Conservation (phyloP, 176 grass and related monocot species). For the Bothriochloa decipiens region DNA sequence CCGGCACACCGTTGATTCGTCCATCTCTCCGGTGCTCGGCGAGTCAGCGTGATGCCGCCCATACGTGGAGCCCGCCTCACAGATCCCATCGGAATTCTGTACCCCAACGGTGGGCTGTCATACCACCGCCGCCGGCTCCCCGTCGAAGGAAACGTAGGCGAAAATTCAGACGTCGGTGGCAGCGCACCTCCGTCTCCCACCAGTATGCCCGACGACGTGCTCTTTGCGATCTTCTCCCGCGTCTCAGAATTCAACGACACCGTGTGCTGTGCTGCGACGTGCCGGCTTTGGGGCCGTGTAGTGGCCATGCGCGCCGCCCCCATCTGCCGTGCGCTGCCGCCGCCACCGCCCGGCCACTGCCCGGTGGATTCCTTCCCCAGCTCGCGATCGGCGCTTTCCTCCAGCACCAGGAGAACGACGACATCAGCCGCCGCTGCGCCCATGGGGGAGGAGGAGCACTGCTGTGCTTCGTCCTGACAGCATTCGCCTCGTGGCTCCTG, state of each 20-base stretch:
- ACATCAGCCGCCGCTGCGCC: background rate
- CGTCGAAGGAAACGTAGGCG: too few species aligned
- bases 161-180: too few species aligned
- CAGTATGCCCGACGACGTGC: too few species aligned
- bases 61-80: too few species aligned
- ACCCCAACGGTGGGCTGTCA: too few species aligned
- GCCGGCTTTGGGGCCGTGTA: background rate
- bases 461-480: background rate
- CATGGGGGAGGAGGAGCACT: background rate
- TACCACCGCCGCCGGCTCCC: too few species aligned
- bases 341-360: background rate
- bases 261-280: background rate
- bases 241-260: background rate
- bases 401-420: background rate
- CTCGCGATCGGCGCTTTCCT: background rate
- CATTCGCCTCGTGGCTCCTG: background rate
- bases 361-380: background rate
- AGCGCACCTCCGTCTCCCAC: too few species aligned
- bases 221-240: background rate
- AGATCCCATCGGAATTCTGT: too few species aligned
- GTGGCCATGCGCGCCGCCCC: background rate
- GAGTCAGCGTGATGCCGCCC: too few species aligned
- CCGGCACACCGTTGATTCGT: too few species aligned
- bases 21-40: too few species aligned
- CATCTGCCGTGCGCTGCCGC: background rate